Conservation (phyloP, 2,329 filamentous ascomycete species). For the Botrytis fabae region DNA sequence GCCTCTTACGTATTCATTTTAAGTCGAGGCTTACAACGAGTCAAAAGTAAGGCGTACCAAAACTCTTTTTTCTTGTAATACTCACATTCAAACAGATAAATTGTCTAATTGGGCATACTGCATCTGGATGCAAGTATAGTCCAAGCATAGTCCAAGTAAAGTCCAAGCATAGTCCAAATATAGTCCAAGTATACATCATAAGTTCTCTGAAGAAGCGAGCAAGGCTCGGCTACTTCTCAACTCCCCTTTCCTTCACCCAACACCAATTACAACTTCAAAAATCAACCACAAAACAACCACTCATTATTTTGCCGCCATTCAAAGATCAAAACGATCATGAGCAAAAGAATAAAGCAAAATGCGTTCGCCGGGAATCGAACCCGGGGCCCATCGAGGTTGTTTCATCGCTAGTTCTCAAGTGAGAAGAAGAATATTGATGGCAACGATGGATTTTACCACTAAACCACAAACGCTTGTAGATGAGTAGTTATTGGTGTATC, state of each 20-base stretch:
- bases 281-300: neutral
- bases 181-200: neutral
- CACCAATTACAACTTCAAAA: neutral
- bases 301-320: neutral
- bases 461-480: constrained; percentile 26
- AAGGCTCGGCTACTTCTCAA: neutral
- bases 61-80: neutral
- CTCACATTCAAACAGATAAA: neutral
- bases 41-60: neutral
- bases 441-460: constrained; percentile 29
- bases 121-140: neutral
- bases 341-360: neutral
- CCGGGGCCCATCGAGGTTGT: neutral
- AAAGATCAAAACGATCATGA: neutral
- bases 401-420: neutral
- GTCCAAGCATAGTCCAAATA: neutral
- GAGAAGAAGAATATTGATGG: constrained; percentile 4
- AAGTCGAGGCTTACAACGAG: neutral
- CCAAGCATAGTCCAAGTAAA: neutral
- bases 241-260: neutral
- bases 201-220: neutral
- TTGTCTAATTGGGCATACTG: neutral
- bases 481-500: neutral
- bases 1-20: neutral
- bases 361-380: constrained; percentile 2